These are phyloP conservation scores for Colletotrichum sp. DNA, from an alignment of 2,329 filamentous ascomycete genomes.

Conservation along the genomic window DNA sequence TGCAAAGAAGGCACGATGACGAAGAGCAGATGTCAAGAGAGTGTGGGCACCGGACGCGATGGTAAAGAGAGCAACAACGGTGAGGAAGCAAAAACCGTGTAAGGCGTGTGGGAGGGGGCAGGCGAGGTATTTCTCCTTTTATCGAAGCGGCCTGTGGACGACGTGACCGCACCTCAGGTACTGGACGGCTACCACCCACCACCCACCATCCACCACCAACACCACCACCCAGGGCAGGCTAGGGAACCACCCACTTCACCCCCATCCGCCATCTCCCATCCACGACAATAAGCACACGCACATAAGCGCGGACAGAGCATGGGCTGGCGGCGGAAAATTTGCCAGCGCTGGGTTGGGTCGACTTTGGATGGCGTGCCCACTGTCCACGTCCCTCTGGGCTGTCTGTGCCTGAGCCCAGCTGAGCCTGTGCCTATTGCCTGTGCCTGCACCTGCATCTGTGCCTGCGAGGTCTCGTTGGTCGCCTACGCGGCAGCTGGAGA, in stretches of 20 bases:
- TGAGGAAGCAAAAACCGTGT: not conserved
- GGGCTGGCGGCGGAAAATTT: conserved; percentile 10
- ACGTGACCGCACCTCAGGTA: not conserved
- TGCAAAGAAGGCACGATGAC: conserved; percentile 17
- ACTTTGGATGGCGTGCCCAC: conserved; percentile 2
- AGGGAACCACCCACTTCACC: not conserved
- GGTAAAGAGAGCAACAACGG: conserved; percentile 3
- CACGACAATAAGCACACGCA: not conserved
- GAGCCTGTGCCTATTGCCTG: not conserved
- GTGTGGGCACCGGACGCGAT: conserved; percentile 16
- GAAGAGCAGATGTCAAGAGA: conserved; percentile 19
- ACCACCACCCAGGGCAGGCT: not conserved
- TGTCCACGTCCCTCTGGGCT: not conserved
- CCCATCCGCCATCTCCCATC: not conserved
- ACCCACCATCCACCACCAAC: not conserved
- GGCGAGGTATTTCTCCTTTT: conserved; percentile 22
- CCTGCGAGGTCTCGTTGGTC: conserved; percentile 4
- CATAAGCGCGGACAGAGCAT: conserved; percentile 1
- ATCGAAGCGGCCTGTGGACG: not conserved
- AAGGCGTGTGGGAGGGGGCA: not conserved
- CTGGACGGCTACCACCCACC: not conserved
- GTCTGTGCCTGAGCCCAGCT: not conserved
- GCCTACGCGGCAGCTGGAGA: not conserved
- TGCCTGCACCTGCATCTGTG: not conserved
- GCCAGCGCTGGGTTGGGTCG: conserved; percentile 1